A percentile compares a stretch with the other conserved stretches of the same genome.
Conservation (phyloP, 2,329 filamentous ascomycete species). For the Metarhizium brunneum region DNA sequence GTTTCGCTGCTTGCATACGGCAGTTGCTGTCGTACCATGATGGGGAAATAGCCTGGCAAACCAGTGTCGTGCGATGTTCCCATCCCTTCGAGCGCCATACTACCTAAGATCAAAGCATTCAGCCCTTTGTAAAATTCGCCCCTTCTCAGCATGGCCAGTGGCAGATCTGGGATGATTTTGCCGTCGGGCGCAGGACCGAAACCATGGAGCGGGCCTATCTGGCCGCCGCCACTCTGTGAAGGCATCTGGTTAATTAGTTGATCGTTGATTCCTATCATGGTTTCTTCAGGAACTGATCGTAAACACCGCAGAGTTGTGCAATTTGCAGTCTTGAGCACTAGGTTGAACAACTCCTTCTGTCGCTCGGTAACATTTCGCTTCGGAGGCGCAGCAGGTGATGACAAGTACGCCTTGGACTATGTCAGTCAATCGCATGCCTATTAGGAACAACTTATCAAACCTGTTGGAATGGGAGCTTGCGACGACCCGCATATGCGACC, state of each 20-base stretch:
- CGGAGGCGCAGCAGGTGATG: too few species aligned
- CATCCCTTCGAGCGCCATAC: not conserved
- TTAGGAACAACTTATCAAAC: too few species aligned
- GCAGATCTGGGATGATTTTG: not conserved
- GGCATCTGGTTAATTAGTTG: slow-evolving; percentile 10
- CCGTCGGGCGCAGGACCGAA: slow-evolving; percentile 1
- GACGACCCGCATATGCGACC: too few species aligned
- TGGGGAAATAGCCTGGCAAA: slow-evolving; percentile 6
- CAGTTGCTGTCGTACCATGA: too few species aligned
- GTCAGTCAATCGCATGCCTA: too few species aligned
- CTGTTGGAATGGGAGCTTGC: too few species aligned
- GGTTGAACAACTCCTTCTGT: too few species aligned
- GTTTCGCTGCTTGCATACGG: too few species aligned
- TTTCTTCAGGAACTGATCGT: not conserved
- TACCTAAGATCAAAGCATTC: not conserved
- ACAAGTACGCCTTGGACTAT: too few species aligned
- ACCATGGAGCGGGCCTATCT: slow-evolving; percentile 11
- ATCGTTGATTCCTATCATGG: slow-evolving; percentile 7
- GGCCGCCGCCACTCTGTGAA: slow-evolving; percentile 11
- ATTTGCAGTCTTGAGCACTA: too few species aligned
- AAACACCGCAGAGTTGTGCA: too few species aligned
- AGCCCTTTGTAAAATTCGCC: not conserved
- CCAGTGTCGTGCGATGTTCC: not conserved
- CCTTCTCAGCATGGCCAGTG: not conserved
- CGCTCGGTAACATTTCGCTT: too few species aligned